phyloP scores from a whole-genome alignment of 805 yeast genomes.

The Vanderwaltozyma yarrowii region DNA sequence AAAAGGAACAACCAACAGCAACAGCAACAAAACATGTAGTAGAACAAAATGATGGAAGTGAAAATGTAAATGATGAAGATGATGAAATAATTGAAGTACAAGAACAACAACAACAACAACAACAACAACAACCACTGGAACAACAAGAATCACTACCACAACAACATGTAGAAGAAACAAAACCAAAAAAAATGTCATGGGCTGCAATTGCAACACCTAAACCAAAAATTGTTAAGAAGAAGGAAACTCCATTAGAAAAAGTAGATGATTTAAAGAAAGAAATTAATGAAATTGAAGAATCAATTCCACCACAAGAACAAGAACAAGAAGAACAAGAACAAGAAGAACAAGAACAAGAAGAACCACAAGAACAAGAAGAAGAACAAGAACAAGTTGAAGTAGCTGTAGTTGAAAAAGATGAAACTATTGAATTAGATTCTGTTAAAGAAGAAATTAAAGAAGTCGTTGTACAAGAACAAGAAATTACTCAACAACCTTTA shows the following conservation, averaged over 20 bases:
- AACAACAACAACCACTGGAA: constrained; percentile 10
- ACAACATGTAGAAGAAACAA: constrained; percentile 1
- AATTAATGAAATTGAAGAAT: constrained; percentile 18
- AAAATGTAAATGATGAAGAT: neutral
- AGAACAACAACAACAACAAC: constrained; percentile 1
- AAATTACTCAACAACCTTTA: neutral
- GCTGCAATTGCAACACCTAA: constrained; percentile 60
- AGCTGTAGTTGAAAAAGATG: constrained; percentile 1
- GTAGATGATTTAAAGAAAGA: constrained; percentile 29
- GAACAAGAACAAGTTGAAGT: constrained; percentile 8
- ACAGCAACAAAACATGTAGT: constrained; percentile 5
- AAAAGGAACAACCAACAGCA: constrained; percentile 4
- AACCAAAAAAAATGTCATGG: constrained; percentile 42
- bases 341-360: constrained; percentile 5
- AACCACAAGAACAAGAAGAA: constrained; percentile 1
- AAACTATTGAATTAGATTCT: constrained; percentile 6
- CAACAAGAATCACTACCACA: constrained; percentile 9
- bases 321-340: constrained; percentile 5
- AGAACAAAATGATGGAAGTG: constrained; percentile 1
- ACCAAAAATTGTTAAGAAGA: constrained; percentile 27
- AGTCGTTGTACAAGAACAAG: constrained; percentile 1
- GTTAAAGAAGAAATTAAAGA: constrained; percentile 4
- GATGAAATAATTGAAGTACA: neutral
- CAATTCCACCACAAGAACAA: constrained; percentile 11
- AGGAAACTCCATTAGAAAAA: constrained; percentile 20